These are phyloP conservation scores for Angomonas desouzai DNA, from an alignment of 208 protist species.

Conservation along the genomic window DNA sequence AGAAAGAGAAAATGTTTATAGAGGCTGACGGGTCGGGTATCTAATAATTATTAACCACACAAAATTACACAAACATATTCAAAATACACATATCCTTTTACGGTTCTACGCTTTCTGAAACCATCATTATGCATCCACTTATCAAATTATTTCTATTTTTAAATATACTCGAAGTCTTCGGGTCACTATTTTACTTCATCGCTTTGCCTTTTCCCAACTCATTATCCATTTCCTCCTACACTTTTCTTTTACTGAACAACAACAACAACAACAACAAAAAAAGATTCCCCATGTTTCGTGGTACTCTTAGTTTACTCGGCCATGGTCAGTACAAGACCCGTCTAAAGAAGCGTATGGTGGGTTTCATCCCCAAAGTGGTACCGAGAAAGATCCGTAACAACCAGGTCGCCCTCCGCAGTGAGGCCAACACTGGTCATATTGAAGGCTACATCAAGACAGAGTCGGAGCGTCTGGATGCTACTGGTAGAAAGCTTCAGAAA, in stretches of 20 bases:
- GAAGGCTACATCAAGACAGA: conserved; percentile 84
- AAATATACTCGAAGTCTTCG: background rate
- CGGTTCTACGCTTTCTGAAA: conserved; percentile 19
- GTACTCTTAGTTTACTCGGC: conserved; percentile 29
- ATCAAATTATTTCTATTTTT: too few relatives aligned
- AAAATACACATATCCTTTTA: conserved; percentile 3
- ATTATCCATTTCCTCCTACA: too few relatives aligned
- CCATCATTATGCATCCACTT: too few relatives aligned
- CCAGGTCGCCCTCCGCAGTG: conserved; percentile 72
- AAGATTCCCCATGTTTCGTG: conserved; percentile 31
- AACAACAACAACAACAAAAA: conserved; percentile 10
- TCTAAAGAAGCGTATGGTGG: conserved; percentile 86
- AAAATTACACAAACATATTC: conserved; percentile 9
- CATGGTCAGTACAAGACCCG: conserved; percentile 85
- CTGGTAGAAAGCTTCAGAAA: conserved; percentile 75
- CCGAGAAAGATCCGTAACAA: conserved; percentile 82
- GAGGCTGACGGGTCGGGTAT: conserved; percentile 55
- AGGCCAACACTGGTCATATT: conserved; percentile 82
- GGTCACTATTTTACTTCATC: background rate
- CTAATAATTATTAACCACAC: too few relatives aligned
- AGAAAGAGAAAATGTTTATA: conserved; percentile 46
- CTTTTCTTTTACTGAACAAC: too few relatives aligned
- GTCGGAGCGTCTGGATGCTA: conserved; percentile 64
- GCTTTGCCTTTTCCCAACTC: background rate
- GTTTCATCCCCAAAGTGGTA: conserved; percentile 81